Evolutionary conservation across 352 stramenopile species (phyloP), one percentile per base, ranked within the genome.

Genomic region (Pythium vanterpoolii): DNA sequence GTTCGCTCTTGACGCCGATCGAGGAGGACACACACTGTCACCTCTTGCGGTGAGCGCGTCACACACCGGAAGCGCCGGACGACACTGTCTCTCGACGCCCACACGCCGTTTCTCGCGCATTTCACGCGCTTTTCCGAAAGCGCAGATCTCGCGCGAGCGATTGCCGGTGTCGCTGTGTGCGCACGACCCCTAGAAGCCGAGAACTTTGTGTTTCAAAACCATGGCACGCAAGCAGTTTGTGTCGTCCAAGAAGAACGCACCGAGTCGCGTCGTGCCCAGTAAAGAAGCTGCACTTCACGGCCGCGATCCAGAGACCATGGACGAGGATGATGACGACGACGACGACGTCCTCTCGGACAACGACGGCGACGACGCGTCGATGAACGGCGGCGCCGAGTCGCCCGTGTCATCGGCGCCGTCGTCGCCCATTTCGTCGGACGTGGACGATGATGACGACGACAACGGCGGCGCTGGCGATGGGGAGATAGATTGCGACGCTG

Each of bases 171-270:
- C 10, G 39, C 31, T 21, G 24, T 9, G 16, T 13, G 8, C 19
- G 6, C 9, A 47, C 5, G 42, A 16, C 23, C 24, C 13, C 43
- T 56, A 33, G 38, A 56, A 5, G 34, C 28, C 45, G 56, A 62
- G 54, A 42, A 42, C 31, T 28, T 24, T 13, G 6, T 13, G 9
- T 10, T 9, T 14, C 18, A 21, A 19, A 61, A 27, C 45, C 46
- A 93, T 93, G 83, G 83, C 83, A 38, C 79, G 86, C 56, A 87
- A 89, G 66, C 84, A 89, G 68, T 91, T 93, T 55, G 83, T 93
- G 36, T 93, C 83, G 30, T 93, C 79, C 60, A 93, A 89, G 75
- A 93, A 93, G 70, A 93, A 90, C 69, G 83, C 76, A 65, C 83
- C 83, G 40, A 90, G 78, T 62, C 83, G 80, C 53, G 73, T 67